phyloP scores from a whole-genome alignment of 768 basidiomycete species.

The Hemileccinum rubropunctum region DNA sequence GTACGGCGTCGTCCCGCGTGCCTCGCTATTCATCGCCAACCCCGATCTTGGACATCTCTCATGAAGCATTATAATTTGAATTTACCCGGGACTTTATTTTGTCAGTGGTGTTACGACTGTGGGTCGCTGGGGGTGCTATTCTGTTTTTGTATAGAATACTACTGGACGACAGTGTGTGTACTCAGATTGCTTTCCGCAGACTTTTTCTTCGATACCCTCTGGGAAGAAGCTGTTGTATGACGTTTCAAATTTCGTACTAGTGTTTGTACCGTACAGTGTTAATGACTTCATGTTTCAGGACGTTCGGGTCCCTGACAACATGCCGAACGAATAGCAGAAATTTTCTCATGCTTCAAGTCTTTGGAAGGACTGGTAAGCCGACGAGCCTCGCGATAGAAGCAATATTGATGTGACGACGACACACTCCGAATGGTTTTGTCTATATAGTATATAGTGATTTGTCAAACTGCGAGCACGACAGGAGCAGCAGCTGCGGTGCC shows the following conservation, averaged over 20 bases:
- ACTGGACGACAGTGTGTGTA: slow-evolving; percentile 3
- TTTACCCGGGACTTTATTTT: slow-evolving; percentile 1
- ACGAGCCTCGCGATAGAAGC: too few relatives aligned
- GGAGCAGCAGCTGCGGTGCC: neutral
- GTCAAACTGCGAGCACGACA: neutral
- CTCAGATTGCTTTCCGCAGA: neutral
- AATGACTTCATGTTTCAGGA: neutral
- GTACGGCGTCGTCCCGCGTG: slow-evolving; percentile 65
- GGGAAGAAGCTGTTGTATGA: neutral
- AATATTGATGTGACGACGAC: too few relatives aligned
- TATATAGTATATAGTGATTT: neutral
- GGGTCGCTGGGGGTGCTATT: slow-evolving; percentile 3
- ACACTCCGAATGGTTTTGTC: too few relatives aligned
- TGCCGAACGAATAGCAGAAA: neutral
- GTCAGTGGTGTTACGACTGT: neutral
- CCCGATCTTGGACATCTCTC: slow-evolving; percentile 35
- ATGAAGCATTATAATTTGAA: slow-evolving; percentile 11
- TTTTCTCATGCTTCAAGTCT: neutral
- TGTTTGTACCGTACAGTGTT: neutral
- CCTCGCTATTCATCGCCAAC: slow-evolving; percentile 72
- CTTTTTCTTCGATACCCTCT: slow-evolving; percentile 7
- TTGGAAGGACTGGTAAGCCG: too few relatives aligned
- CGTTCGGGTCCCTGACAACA: neutral
- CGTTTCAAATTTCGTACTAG: neutral
- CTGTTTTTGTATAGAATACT: slow-evolving; percentile 2